Evolutionary conservation across 2,329 filamentous ascomycete species (phyloP).

Genomic region (Aspergillus sp.): DNA sequence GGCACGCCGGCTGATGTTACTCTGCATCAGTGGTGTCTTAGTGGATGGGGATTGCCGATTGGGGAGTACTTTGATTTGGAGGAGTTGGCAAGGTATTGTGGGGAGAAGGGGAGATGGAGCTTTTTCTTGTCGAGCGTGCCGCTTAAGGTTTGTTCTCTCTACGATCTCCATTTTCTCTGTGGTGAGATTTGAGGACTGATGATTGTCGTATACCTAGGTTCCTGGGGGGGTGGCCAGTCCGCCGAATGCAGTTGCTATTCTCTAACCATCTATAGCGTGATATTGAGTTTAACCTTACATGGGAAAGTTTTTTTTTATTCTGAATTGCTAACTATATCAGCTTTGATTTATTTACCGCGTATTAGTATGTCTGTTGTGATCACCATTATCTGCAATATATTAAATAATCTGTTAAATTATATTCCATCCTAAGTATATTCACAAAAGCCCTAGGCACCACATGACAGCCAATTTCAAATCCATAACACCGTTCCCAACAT

Average conservation of each 20-base stretch:
- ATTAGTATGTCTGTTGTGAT: no score
- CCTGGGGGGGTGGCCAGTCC: slow-evolving; percentile 49
- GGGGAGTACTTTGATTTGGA: slow-evolving; percentile 50
- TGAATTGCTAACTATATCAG: no score
- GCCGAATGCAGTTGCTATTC: slow-evolving; percentile 47
- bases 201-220: slow-evolving; percentile 28
- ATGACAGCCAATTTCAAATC: no score
- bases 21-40: slow-evolving; percentile 37
- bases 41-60: slow-evolving; percentile 51
- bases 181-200: not conserved
- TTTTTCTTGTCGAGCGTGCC: slow-evolving; percentile 54
- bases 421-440: no score
- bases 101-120: slow-evolving; percentile 34
- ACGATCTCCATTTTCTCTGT: not conserved
- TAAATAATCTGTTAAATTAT: no score
- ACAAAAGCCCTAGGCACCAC: no score
- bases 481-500: no score
- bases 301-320: not conserved
- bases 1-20: slow-evolving; percentile 26
- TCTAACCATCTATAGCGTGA: slow-evolving; percentile 22
- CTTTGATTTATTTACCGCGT: no score
- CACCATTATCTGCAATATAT: no score
- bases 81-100: slow-evolving; percentile 38
- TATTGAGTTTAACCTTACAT: not conserved
- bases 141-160: slow-evolving; percentile 35